Conservation (phyloP, 768 basidiomycete genomes). For the Coprinopsis marcescibilis region DNA sequence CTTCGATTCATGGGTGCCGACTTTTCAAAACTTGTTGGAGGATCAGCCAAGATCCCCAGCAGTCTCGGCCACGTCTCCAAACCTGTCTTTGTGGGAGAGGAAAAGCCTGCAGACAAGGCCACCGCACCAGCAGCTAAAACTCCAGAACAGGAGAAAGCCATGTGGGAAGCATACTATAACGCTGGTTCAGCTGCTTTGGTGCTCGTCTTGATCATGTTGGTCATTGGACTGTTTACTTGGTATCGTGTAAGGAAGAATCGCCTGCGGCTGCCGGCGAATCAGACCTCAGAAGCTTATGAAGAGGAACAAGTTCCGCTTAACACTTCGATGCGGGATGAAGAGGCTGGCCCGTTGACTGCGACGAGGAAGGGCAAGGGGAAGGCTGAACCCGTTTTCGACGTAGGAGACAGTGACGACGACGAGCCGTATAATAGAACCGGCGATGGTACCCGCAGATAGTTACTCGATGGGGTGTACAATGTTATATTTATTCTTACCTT, state of each 20-base stretch:
- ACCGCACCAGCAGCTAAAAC: constrained; percentile 47
- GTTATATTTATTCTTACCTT: constrained; percentile 9
- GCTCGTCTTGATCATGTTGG: constrained; percentile 62
- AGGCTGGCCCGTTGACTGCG: constrained; percentile 31
- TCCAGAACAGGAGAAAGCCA: constrained; percentile 74
- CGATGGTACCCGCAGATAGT: constrained; percentile 3
- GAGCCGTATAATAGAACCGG: constrained; percentile 27
- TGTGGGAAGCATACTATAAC: constrained; percentile 98
- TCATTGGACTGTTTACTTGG: constrained; percentile 75
- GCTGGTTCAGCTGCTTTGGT: constrained; percentile 86
- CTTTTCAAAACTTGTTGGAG: constrained; percentile 73
- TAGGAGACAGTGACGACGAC: constrained; percentile 52
- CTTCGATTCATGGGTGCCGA: constrained; percentile 94
- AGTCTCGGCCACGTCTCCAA: constrained; percentile 66
- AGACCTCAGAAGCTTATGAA: constrained; percentile 34
- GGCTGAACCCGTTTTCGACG: constrained; percentile 42
- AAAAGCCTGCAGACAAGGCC: constrained; percentile 23
- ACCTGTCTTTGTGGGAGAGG: constrained; percentile 49
- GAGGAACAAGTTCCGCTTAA: constrained; percentile 75
- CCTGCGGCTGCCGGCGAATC: constrained; percentile 32
- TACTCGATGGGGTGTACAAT: background rate
- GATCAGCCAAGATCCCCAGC: constrained; percentile 76
- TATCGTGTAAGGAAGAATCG: constrained; percentile 50
- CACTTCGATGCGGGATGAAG: constrained; percentile 20
- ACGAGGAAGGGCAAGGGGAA: constrained; percentile 44